These are phyloP conservation scores for Nigrospora sphaerica DNA, from an alignment of 2,329 filamentous ascomycete species.

Conservation along the genomic window DNA sequence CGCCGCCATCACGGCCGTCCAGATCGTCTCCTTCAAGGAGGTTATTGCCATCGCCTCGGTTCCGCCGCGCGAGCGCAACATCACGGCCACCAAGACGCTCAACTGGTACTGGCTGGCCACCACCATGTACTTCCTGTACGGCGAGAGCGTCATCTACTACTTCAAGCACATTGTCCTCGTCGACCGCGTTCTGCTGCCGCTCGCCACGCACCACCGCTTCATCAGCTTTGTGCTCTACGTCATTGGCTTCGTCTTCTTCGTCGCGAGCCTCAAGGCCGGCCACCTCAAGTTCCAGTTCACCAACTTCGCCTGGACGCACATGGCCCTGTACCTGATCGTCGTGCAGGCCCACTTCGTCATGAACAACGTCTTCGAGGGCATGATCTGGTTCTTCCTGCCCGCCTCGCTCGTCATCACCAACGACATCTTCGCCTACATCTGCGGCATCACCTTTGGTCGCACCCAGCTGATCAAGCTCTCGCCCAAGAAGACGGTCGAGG, in stretches of 20 bases:
- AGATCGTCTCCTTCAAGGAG: conserved; percentile 98
- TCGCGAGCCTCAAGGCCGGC: conserved; percentile 86
- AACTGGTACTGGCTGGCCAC: conserved; percentile 99
- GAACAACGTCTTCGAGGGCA: conserved; percentile 99
- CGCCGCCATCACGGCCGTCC: conserved; percentile 82
- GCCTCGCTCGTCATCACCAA: conserved; percentile 95
- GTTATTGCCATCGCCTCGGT: conserved; percentile 97
- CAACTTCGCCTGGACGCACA: conserved; percentile 98
- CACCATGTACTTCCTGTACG: conserved; percentile 98
- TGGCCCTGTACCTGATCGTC: conserved; percentile 96
- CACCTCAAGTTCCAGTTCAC: conserved; percentile 99
- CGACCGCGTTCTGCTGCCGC: conserved; percentile 83
- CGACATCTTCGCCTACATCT: conserved; percentile 97
- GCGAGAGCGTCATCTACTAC: conserved; percentile 98
- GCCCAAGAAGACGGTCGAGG: conserved; percentile 98
- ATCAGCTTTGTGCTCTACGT: conserved; percentile 98
- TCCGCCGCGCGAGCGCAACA: conserved; percentile 80
- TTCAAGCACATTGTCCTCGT: conserved; percentile 98
- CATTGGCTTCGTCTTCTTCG: conserved; percentile 98
- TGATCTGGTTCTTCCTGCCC: conserved; percentile 99
- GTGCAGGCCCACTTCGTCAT: conserved; percentile 98
- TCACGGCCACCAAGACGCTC: conserved; percentile 89
- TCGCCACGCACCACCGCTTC: conserved; percentile 96
- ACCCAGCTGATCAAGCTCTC: conserved; percentile 97
- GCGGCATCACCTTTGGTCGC: conserved; percentile 91